Base-by-base conservation (phyloP, 2,329 filamentous ascomycete species). In the Elsinoe australis region DNA sequence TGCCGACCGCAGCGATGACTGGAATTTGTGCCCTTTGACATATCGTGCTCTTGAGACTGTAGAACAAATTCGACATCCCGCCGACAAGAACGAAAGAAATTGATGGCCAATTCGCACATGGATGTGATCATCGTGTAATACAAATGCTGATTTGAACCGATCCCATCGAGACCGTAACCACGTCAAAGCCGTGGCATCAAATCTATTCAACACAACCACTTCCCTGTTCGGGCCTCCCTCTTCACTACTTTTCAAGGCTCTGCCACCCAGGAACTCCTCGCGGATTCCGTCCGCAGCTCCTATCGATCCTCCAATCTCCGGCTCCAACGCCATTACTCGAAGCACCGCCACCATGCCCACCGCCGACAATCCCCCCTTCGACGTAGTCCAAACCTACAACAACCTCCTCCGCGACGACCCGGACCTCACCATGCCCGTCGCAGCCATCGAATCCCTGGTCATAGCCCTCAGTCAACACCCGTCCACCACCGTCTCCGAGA, bases 401-500 rank as follows among this genome's bases (percentile, higher is more conserved):
- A 68, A 72, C 42, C 75, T 85, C 41, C 75, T 85, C 52, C 62
- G 62, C 51, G 74, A 77, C 45, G 88, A 96, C 64, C 76, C 84
- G 8, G 86, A 94, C 53, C 76, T 96, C 47, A 95, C 90, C 28
- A 95, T 95, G 79, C 89, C 92, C 54, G 86, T 98, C 49, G 92
- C 92, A 15, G 88, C 89, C 51, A 95, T 95, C 62, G 87, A 94
- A 69, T 82, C 88, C 21, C 76, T 98, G 51, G 92, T 96, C 56
- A 80, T 84, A 61, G 83, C 92, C 52, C 84, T 96, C 51, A 82
- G 83, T 61, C 77, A 84, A 54, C 85, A 82, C 36, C 81, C 82
- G 53, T 83, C 87, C 5, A 85, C 82, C 17, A 98, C 92, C 50
- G 87, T 95, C 59, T 90, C 85, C 69, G 92, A 98, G 71, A 95